Evolutionary conservation across 2,329 filamentous ascomycete genomes (phyloP).

Genomic region (Ophiostoma ulmi): DNA sequence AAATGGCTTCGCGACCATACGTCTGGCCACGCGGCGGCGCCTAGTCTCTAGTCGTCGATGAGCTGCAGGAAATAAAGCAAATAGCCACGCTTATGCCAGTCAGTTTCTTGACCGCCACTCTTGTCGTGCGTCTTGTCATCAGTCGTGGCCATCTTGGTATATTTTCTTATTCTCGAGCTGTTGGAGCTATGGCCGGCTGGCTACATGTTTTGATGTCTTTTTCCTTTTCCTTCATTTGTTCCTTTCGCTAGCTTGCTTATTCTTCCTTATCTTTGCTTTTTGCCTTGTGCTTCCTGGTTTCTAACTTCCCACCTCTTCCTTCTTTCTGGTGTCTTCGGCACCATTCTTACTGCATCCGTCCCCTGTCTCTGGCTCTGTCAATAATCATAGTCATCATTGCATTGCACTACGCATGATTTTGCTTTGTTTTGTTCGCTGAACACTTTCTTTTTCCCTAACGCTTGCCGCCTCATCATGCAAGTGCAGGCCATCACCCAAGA

Average conservation of each 20-base stretch:
- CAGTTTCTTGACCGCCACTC: slow-evolving; percentile 9
- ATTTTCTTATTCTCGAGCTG: background rate
- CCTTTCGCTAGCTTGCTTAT: background rate
- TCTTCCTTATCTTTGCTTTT: background rate
- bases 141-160: background rate
- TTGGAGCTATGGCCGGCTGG: background rate
- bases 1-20: background rate
- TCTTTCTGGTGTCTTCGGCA: background rate
- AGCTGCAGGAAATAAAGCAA: background rate
- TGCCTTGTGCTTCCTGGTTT: background rate
- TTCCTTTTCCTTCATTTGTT: background rate
- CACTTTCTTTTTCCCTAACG: background rate
- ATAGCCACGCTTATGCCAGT: background rate
- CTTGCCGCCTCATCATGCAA: background rate
- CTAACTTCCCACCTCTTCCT: no score
- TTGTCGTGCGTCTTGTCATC: slow-evolving; percentile 4
- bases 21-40: background rate
- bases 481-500: background rate
- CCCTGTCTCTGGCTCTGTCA: background rate
- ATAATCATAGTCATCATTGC: background rate
- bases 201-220: background rate
- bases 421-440: background rate
- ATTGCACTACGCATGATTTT: background rate
- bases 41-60: background rate
- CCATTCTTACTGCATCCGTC: background rate